Evolutionary conservation across 2,329 filamentous ascomycete species (phyloP).

Genomic region (Cladosporium austrohemisphaericum): DNA sequence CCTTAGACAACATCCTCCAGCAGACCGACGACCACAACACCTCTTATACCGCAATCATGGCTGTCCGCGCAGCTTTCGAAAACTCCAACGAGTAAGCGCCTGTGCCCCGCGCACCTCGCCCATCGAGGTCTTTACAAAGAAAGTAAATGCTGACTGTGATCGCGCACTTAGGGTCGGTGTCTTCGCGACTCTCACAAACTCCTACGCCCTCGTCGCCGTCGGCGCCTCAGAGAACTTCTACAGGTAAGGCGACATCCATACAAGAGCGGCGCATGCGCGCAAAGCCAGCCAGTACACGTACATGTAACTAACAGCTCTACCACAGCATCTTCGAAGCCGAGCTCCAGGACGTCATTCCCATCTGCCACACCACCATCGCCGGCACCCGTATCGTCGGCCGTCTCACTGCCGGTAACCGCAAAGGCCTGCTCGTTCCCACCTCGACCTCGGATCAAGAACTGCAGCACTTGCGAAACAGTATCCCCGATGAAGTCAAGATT

Average conservation of each 20-base stretch:
- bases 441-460: slow-evolving; percentile 97
- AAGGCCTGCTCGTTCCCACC: slow-evolving; percentile 92
- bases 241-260: slow-evolving; percentile 29
- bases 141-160: slow-evolving; percentile 9
- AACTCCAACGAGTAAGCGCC: slow-evolving; percentile 79
- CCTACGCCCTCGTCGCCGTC: slow-evolving; percentile 88
- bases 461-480: slow-evolving; percentile 90
- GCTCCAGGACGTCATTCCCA: slow-evolving; percentile 94
- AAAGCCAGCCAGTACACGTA: slow-evolving; percentile 2
- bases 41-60: slow-evolving; percentile 40
- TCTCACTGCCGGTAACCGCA: slow-evolving; percentile 93
- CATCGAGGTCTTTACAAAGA: slow-evolving; percentile 19
- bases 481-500: slow-evolving; percentile 88
- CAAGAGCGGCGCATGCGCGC: background rate
- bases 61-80: slow-evolving; percentile 66
- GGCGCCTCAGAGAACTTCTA: slow-evolving; percentile 99
- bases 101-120: slow-evolving; percentile 19
- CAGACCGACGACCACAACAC: slow-evolving; percentile 14
- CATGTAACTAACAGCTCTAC: background rate
- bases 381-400: slow-evolving; percentile 94
- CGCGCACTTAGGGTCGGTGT: slow-evolving; percentile 72
- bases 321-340: slow-evolving; percentile 90
- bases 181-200: slow-evolving; percentile 94
- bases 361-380: slow-evolving; percentile 93
- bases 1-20: background rate